Percentiles rank a stretch among this genome's conserved stretches.
These are phyloP conservation scores for Talaromyces thailandensis DNA, from an alignment of 495 filamentous ascomycete genomes.

Conservation along the genomic window DNA sequence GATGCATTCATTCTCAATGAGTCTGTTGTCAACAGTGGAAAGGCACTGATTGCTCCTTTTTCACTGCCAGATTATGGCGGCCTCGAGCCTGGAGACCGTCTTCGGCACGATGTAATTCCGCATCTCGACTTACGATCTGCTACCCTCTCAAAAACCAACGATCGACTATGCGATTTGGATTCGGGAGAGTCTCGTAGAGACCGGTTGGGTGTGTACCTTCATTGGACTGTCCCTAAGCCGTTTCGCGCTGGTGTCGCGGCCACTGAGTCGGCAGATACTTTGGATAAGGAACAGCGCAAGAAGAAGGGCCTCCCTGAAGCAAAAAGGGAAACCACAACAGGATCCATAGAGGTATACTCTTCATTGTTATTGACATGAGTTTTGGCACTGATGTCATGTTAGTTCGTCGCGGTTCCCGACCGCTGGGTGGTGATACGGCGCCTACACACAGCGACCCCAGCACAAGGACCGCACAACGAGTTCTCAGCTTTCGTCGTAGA, in stretches of 20 bases:
- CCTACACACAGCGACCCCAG: slow-evolving; percentile 13
- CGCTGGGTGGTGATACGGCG: slow-evolving; percentile 36
- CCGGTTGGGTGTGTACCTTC: slow-evolving; percentile 41
- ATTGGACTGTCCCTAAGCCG: slow-evolving; percentile 40
- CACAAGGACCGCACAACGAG: slow-evolving; percentile 9
- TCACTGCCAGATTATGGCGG: slow-evolving; percentile 47
- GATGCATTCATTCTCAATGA: slow-evolving; percentile 36
- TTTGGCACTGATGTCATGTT: too few species aligned
- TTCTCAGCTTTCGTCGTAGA: slow-evolving; percentile 40
- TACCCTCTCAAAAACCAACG: slow-evolving; percentile 24
- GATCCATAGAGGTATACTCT: not conserved
- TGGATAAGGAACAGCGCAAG: not conserved
- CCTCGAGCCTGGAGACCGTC: slow-evolving; percentile 18
- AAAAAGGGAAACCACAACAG: not conserved
- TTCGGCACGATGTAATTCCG: slow-evolving; percentile 33
- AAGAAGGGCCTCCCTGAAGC: not conserved
- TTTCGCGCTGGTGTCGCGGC: slow-evolving; percentile 29
- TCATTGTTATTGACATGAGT: too few species aligned
- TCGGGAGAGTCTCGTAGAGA: slow-evolving; percentile 10
- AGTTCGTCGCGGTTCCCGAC: slow-evolving; percentile 23
- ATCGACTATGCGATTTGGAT: slow-evolving; percentile 35
- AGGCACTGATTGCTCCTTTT: slow-evolving; percentile 38
- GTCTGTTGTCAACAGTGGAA: slow-evolving; percentile 12
- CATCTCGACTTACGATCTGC: slow-evolving; percentile 35
- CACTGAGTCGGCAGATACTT: not conserved